Conservation (phyloP, 2,329 filamentous ascomycete genomes). For the Colletotrichum sp. region DNA sequence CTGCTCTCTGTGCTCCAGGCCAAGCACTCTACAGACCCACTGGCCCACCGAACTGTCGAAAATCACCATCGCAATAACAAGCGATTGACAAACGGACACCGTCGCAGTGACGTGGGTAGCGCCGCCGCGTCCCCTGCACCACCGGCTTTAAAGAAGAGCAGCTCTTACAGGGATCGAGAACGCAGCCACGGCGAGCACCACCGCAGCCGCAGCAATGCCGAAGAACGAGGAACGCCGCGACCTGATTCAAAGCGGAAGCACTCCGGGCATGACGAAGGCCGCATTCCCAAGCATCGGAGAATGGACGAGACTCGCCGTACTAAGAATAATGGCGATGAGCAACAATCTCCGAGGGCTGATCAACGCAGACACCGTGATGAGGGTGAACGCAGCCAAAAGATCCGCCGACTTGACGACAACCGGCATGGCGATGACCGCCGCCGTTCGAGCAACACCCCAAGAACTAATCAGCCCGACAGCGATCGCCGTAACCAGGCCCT, state of each 20-base stretch:
- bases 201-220: conserved; percentile 54
- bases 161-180: conserved; percentile 53
- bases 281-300: conserved; percentile 48
- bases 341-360: conserved; percentile 35
- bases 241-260: conserved; percentile 68
- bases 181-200: conserved; percentile 52
- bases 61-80: conserved; percentile 97
- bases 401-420: conserved; percentile 39
- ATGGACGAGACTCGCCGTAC: conserved; percentile 43
- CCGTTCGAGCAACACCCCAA: conserved; percentile 24
- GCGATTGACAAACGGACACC: conserved; percentile 69
- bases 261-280: conserved; percentile 49
- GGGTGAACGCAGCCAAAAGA: conserved; percentile 30
- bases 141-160: conserved; percentile 50
- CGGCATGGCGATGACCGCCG: conserved; percentile 34
- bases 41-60: conserved; percentile 80
- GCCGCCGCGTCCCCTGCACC: conserved; percentile 77
- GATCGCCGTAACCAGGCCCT: conserved; percentile 47
- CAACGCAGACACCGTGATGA: conserved; percentile 33
- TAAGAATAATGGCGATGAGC: conserved; percentile 41
- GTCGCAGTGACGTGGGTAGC: conserved; percentile 63
- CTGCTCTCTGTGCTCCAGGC: conserved; percentile 91
- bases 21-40: conserved; percentile 78
- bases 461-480: conserved; percentile 14
- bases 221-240: conserved; percentile 56